Evolutionary conservation across 1,284 basidiomycete species (phyloP), one percentile per base, ranked within the genome.

Genomic region (Sporisorium sorghi): DNA sequence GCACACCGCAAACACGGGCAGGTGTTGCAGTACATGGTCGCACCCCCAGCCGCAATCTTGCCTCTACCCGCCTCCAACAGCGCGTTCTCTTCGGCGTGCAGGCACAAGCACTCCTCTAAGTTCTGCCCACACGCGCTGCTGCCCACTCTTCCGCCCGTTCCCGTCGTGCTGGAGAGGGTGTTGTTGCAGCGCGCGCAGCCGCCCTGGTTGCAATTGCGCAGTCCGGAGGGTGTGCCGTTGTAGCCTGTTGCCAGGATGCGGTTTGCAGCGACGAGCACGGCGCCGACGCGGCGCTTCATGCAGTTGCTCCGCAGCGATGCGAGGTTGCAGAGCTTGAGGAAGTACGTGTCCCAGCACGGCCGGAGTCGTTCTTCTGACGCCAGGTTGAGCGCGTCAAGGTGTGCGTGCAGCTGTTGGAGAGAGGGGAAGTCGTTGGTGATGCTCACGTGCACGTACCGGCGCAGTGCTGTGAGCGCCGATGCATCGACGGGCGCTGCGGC

Each of bases 41-140:
- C 90, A 11, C 76, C 92, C 0, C 79, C 92, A 35, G 49, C 54
- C 5, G 57, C 42, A 17, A 59, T 68, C 4, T 93, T 93, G 33
- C 70, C 73, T 1, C 83, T 57, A 4, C 96, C 94, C 0, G 93
- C 93, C 86, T 98, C 96, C 11, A 99, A 86, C 9, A 99, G 87
- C 0, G 96, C 97, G 81, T 99, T 99, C 86, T 99, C 97, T 85
- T 99, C 97, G 0, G 97, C 97, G 83, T 99, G 97, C 17, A 99
- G 87, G 83, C 97, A 99, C 0, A 99, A 87, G 81, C 96, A 99
- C 82, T 94, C 93, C 68, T 90, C 88, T 6, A 91, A 85, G n/a
- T 87, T 87, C 47, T 89, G 87, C 3, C 88, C 87, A 14, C 87
- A 86, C 21, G 66, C 75, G 19, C 62, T 71, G 32, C 58, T 65